These are phyloP conservation scores for Dictyostelium firmibasis DNA, from an alignment of 78 protist species.

Conservation along the genomic window DNA sequence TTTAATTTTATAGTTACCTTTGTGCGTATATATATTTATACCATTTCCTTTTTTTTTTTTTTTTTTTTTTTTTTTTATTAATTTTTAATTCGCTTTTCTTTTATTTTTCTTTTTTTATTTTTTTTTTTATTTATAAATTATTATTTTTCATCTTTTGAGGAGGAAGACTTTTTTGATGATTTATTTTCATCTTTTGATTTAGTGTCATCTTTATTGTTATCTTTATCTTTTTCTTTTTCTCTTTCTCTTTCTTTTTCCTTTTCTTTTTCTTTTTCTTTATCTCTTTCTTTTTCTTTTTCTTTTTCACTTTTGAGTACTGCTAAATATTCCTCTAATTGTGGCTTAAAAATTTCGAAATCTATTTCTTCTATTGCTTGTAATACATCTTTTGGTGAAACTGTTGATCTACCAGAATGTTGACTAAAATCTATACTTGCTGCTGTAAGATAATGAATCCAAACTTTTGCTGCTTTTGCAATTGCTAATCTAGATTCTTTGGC, in stretches of 20 bases:
- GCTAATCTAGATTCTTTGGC: slow-evolving; percentile 64
- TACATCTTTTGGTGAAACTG: slow-evolving; percentile 48
- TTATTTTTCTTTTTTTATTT: not conserved
- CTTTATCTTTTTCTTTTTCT: slow-evolving; percentile 22
- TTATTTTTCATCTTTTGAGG: not conserved
- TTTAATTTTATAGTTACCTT: too few species aligned
- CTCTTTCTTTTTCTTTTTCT: not conserved
- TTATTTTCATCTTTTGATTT: not conserved
- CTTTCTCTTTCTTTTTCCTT: slow-evolving; percentile 16
- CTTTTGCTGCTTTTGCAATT: slow-evolving; percentile 57
- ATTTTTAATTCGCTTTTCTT: not conserved
- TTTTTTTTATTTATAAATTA: not conserved
- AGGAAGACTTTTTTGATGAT: not conserved
- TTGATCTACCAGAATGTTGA: slow-evolving; percentile 43
- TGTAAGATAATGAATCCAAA: slow-evolving; percentile 62
- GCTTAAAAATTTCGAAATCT: slow-evolving; percentile 11
- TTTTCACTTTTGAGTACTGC: not conserved
- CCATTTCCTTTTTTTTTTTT: not conserved
- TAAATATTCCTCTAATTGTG: slow-evolving; percentile 27
- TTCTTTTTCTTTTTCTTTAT: slow-evolving; percentile 21
- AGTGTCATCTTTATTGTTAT: not conserved
- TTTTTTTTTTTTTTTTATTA: not conserved
- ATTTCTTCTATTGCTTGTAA: slow-evolving; percentile 27
- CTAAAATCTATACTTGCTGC: slow-evolving; percentile 30
- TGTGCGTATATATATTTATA: too few species aligned